Percentiles rank a stretch among this genome's conserved stretches.
These are phyloP conservation scores for Ascochyta rabiei DNA, from an alignment of 2,329 filamentous ascomycete species.

Conservation along the genomic window DNA sequence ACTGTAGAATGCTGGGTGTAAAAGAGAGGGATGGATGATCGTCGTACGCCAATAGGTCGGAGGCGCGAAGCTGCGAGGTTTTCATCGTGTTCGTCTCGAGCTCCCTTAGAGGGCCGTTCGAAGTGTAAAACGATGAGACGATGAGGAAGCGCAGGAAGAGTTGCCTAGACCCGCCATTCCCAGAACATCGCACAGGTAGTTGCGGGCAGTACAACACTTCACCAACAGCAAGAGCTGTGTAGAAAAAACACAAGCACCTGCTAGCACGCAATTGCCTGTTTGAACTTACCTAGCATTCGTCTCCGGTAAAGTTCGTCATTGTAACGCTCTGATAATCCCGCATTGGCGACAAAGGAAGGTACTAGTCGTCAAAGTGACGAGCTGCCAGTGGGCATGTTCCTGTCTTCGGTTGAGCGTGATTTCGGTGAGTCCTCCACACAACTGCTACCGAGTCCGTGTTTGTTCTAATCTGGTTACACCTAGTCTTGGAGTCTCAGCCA, in stretches of 20 bases:
- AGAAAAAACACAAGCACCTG: neutral
- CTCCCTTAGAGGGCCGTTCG: neutral
- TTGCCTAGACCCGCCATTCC: neutral
- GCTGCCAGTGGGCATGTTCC: neutral
- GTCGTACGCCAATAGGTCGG: slow-evolving; percentile 18
- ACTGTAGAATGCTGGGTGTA: slow-evolving; percentile 15
- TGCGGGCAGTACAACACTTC: too few relatives aligned
- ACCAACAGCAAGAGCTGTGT: neutral
- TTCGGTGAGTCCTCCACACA: neutral
- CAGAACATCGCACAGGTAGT: neutral
- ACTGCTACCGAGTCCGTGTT: neutral
- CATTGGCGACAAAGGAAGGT: neutral
- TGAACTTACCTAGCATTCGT: neutral
- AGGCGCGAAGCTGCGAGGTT: slow-evolving; percentile 1
- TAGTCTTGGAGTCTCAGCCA: too few relatives aligned
- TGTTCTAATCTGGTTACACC: too few relatives aligned
- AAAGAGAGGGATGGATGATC: slow-evolving; percentile 13
- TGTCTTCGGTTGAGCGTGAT: neutral
- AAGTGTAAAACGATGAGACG: neutral
- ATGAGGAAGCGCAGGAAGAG: neutral
- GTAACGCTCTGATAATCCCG: neutral
- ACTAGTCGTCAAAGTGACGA: neutral
- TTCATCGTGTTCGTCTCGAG: neutral
- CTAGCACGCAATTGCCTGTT: neutral
- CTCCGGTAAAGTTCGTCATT: too few relatives aligned